Evolutionary conservation across 129 eudicot genomes (phyloP), one percentile per base, ranked within the genome.

Genomic region (Rutidosis leptorrhynchoides): DNA sequence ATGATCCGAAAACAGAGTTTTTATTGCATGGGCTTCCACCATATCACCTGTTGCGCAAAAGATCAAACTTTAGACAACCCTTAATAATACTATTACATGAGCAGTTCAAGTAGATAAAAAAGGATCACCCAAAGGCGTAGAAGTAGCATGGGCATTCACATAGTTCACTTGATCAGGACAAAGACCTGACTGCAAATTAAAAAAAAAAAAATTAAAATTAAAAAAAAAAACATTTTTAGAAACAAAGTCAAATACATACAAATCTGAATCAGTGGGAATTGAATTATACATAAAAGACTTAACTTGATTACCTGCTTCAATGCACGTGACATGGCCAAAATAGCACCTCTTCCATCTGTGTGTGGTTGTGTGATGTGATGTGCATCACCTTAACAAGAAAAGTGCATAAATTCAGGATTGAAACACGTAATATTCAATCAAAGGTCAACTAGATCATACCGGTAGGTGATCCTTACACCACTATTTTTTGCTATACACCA

Each of bases 321-420:
- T 82, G 98, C 92, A 17, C 86, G 88, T 32, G 80, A 58, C 98
- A 93, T 93, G 52, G 96, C 98, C 64, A 93, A 69, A 57, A 79
- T 71, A 40, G 98, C 98, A 40, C 98, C 98, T 84, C 89, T 82
- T 69, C 98, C 98, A 80, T 84, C 89, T 25, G 48, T 52, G 52
- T 93, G 98, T 57, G 98, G 98, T 80, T 88, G 95, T 37, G 98
- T 93, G 71, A 93, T 93, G 72, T 93, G 98, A 79, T 88, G 70
- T 60, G 98, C 98, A 80, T 93, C 98, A 76, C 98, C 98, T 93
- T 59, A 46, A 67, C n/a, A 71, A 62, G 45, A 64, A n/a, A n/a
- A 1, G 62, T 48, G 19, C 58, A 58, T 32, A 46, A 6, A 56
- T 53, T 52, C 45, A 63, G 9, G 58, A 53, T n/a, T 28, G 17